Conservation (phyloP, 805 yeast species). For the Candida coleopterorum region DNA sequence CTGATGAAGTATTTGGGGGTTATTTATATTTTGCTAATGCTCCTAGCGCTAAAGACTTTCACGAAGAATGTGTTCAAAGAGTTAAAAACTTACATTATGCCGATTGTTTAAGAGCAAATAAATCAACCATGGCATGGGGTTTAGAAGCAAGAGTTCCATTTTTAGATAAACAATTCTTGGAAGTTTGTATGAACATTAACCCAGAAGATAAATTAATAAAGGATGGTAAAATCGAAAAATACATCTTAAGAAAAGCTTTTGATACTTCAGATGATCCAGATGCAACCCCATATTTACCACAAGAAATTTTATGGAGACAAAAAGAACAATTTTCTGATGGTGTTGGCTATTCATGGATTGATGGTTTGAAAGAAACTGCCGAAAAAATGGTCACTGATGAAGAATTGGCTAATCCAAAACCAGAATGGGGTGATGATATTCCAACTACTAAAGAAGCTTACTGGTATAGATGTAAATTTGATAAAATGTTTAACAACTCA, state of each 20-base stretch:
- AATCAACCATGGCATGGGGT: constrained; percentile 99
- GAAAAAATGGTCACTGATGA: constrained; percentile 84
- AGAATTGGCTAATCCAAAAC: constrained; percentile 82
- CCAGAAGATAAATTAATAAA: constrained; percentile 88
- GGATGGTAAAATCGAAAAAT: constrained; percentile 85
- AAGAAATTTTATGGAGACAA: constrained; percentile 98
- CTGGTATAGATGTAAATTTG: constrained; percentile 97
- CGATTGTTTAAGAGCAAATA: constrained; percentile 98
- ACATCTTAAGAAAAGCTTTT: constrained; percentile 95
- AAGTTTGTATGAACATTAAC: constrained; percentile 89
- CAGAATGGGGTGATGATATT: constrained; percentile 93
- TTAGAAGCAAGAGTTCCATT: constrained; percentile 99
- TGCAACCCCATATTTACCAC: constrained; percentile 84
- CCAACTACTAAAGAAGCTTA: constrained; percentile 99
- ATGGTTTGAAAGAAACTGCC: constrained; percentile 93
- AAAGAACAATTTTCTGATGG: constrained; percentile 99
- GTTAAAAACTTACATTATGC: constrained; percentile 96
- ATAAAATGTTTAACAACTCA: constrained; percentile 76
- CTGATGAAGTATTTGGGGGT: constrained; percentile 98
- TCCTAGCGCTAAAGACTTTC: constrained; percentile 90
- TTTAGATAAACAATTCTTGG: constrained; percentile 90
- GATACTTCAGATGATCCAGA: constrained; percentile 83
- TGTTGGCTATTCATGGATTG: constrained; percentile 99
- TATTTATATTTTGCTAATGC: constrained; percentile 96
- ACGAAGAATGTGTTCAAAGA: constrained; percentile 89